phyloP scores from a whole-genome alignment of 2,329 filamentous ascomycete genomes.

The Nemania sp. region DNA sequence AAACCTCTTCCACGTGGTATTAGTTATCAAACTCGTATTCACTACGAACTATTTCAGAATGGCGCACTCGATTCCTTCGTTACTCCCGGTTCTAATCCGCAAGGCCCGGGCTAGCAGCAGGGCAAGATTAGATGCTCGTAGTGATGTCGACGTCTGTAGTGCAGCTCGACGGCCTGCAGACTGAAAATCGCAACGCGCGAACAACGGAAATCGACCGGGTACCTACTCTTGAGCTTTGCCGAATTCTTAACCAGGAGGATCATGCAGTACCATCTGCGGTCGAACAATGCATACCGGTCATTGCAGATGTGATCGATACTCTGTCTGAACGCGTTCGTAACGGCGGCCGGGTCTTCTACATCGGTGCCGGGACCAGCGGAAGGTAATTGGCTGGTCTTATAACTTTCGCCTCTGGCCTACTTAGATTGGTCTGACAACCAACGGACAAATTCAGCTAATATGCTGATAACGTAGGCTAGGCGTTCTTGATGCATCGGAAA shows the following conservation, averaged over 20 bases:
- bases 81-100: background rate
- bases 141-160: constrained; percentile 3
- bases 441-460: background rate
- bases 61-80: background rate
- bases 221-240: constrained; percentile 15
- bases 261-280: constrained; percentile 7
- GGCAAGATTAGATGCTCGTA: background rate
- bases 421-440: background rate
- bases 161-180: constrained; percentile 18
- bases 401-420: too few species aligned
- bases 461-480: constrained; percentile 3
- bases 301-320: constrained; percentile 14
- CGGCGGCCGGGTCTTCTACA: constrained; percentile 22
- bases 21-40: too few species aligned
- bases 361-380: constrained; percentile 20
- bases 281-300: constrained; percentile 13
- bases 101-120: background rate
- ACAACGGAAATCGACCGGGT: constrained; percentile 9
- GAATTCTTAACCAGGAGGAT: constrained; percentile 16
- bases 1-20: too few species aligned
- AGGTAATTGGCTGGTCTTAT: constrained; percentile 10
- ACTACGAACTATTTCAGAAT: background rate
- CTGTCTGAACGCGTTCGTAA: constrained; percentile 19
- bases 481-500: constrained; percentile 22
- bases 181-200: constrained; percentile 11